Percentiles rank a stretch among this genome's conserved stretches.
phyloP scores from a whole-genome alignment of 2,329 filamentous ascomycete genomes.

The Monosporascus sp. region DNA sequence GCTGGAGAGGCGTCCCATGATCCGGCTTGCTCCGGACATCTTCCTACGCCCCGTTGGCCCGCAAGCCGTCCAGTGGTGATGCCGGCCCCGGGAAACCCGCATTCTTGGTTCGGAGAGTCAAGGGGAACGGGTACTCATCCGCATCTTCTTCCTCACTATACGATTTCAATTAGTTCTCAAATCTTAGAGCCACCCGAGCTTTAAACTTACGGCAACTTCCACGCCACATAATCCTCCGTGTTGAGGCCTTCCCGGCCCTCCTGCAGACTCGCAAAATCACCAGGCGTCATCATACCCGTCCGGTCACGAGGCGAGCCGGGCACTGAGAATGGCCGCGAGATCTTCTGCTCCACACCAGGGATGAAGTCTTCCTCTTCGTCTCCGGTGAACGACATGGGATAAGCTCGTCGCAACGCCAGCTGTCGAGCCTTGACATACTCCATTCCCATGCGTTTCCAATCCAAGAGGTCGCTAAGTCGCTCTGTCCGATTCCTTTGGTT shows the following conservation, averaged over 20 bases:
- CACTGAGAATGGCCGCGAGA: conserved; percentile 87
- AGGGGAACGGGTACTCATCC: conserved; percentile 60
- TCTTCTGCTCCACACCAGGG: conserved; percentile 88
- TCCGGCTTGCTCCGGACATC: neutral
- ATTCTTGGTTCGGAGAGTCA: conserved; percentile 52
- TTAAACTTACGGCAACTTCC: conserved; percentile 88
- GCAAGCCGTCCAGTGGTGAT: conserved; percentile 37
- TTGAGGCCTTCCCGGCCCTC: conserved; percentile 88
- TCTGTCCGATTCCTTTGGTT: conserved; percentile 98
- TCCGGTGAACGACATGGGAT: conserved; percentile 76
- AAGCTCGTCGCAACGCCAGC: conserved; percentile 83
- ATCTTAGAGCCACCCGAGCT: neutral
- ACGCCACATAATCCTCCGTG: conserved; percentile 96
- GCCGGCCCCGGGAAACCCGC: conserved; percentile 25
- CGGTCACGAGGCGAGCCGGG: conserved; percentile 88
- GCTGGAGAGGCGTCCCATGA: neutral
- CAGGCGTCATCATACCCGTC: conserved; percentile 97
- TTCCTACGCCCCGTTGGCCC: conserved; percentile 35
- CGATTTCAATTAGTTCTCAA: conserved; percentile 22
- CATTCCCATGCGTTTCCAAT: conserved; percentile 99
- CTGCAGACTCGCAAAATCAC: conserved; percentile 93
- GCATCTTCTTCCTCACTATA: conserved; percentile 86
- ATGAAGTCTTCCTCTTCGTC: conserved; percentile 81
- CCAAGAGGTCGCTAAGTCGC: conserved; percentile 85
- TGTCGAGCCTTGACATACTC: conserved; percentile 98